Conservation (phyloP, 2,329 filamentous ascomycete species). For the Didymella sp. region DNA sequence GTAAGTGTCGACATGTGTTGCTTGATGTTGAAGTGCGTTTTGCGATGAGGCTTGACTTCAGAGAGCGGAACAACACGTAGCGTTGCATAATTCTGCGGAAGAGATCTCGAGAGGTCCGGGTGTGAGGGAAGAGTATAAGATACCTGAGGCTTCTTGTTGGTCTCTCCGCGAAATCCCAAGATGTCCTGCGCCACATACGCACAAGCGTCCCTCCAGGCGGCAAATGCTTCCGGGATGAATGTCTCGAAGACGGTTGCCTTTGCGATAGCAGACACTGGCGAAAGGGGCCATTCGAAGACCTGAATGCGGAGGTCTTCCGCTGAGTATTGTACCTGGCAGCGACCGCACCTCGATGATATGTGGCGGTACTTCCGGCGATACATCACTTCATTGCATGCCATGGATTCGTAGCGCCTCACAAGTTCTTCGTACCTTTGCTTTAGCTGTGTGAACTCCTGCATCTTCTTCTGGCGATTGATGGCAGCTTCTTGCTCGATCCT, state of each 20-base stretch:
- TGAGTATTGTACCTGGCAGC: too few species aligned
- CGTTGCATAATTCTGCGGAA: too few species aligned
- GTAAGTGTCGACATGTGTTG: neutral
- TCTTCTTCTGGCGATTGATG: constrained; percentile 35
- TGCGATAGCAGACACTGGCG: neutral
- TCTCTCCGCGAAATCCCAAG: too few species aligned
- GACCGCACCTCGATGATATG: too few species aligned
- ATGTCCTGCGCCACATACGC: neutral
- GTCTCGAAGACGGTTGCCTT: neutral
- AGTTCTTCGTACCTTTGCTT: neutral
- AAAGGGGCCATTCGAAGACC: neutral
- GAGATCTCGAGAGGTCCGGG: too few species aligned
- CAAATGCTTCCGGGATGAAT: neutral
- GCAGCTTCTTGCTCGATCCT: constrained; percentile 49
- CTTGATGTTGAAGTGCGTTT: neutral
- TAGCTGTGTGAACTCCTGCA: constrained; percentile 24
- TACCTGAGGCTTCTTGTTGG: too few species aligned
- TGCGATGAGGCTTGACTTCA: neutral
- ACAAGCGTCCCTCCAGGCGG: neutral
- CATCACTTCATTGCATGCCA: neutral
- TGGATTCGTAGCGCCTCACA: neutral
- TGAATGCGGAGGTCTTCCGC: neutral
- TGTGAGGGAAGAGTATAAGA: too few species aligned
- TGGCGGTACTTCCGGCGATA: neutral
- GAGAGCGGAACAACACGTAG: neutral